phyloP scores from a whole-genome alignment of 495 filamentous ascomycete genomes.

The Polyplosphaeria fusca region DNA sequence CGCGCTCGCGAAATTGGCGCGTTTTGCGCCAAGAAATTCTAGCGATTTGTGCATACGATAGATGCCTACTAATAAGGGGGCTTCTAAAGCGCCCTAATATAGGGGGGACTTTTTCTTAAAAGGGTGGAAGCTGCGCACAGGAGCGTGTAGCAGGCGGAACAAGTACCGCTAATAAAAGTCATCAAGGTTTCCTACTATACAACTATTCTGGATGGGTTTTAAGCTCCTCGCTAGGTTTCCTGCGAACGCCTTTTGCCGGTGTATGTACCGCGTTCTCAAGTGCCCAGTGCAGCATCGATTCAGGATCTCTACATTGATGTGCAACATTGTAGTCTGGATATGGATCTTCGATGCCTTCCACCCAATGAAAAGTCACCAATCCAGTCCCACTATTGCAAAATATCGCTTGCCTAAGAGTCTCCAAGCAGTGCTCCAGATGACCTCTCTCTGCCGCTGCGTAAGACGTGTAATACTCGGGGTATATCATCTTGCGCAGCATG shows the following conservation, averaged over 20 bases:
- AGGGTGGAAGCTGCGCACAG: no score
- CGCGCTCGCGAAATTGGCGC: no score
- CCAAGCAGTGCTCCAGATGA: background rate
- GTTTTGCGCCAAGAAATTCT: no score
- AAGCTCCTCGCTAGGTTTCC: background rate
- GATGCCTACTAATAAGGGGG: no score
- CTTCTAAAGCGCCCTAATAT: no score
- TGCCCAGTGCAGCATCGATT: background rate
- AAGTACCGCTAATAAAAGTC: no score
- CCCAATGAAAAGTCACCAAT: background rate
- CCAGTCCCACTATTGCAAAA: constrained; percentile 1
- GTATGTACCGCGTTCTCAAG: background rate
- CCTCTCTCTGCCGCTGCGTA: background rate
- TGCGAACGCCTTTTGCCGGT: background rate
- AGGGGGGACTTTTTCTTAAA: no score
- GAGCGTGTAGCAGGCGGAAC: no score
- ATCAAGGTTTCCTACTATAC: no score
- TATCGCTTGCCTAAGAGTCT: background rate
- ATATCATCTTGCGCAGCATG: constrained; percentile 1
- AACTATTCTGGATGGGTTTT: background rate
- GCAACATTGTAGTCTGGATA: background rate
- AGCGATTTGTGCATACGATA: no score
- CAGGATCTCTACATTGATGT: constrained; percentile 1
- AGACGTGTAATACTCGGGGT: background rate
- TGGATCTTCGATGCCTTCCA: background rate